Percentiles rank a stretch among this genome's conserved stretches.
These are phyloP conservation scores for Colletotrichum sidae DNA, from an alignment of 2,329 filamentous ascomycete species.

Conservation along the genomic window DNA sequence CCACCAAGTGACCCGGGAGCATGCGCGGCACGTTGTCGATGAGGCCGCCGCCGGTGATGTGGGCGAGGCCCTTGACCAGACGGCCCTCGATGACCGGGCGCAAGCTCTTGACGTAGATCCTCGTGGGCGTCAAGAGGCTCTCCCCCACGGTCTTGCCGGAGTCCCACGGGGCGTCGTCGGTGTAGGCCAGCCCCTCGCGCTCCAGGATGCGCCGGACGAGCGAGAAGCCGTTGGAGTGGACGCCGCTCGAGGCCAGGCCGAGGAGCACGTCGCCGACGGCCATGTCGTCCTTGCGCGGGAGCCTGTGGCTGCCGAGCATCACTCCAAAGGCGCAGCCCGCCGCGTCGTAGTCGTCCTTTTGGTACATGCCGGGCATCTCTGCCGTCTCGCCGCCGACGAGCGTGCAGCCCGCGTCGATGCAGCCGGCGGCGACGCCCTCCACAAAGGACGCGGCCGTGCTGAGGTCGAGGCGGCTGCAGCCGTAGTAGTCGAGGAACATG, in stretches of 20 bases:
- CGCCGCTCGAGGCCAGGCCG: conserved; percentile 85
- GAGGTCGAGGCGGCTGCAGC: conserved; percentile 88
- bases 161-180: conserved; percentile 82
- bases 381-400: conserved; percentile 98
- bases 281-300: conserved; percentile 85
- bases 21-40: conserved; percentile 95
- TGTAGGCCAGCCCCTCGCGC: conserved; percentile 76
- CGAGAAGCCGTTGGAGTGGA: conserved; percentile 97
- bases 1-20: conserved; percentile 82
- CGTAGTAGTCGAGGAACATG: conserved; percentile 98
- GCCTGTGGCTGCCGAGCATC: conserved; percentile 74
- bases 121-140: conserved; percentile 86
- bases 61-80: conserved; percentile 90
- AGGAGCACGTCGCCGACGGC: conserved; percentile 84
- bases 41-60: conserved; percentile 96
- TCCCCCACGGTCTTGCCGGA: conserved; percentile 72
- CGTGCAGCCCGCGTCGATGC: conserved; percentile 85
- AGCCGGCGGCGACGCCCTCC: conserved; percentile 88
- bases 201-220: conserved; percentile 92
- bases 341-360: conserved; percentile 89
- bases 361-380: conserved; percentile 97
- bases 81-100: conserved; percentile 72
- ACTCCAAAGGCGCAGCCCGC: conserved; percentile 91
- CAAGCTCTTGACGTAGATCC: conserved; percentile 90
- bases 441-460: conserved; percentile 86